Conservation (phyloP, 345 rosid genomes). For the Stellera chamaejasme region DNA sequence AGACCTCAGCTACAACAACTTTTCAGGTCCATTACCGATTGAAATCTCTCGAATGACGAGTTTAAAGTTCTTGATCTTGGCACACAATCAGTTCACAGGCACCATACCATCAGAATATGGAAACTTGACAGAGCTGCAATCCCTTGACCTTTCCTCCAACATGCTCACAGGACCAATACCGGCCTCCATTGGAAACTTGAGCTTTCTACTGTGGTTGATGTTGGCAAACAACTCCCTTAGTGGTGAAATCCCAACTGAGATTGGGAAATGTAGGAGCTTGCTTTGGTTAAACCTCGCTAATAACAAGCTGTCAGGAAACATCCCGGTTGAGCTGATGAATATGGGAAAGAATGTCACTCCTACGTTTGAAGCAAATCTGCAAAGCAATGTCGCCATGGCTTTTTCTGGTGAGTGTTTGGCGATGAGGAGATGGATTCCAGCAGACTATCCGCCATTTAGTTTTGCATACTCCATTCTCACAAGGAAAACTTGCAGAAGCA, state of each 20-base stretch:
- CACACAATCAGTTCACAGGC: slow-evolving; percentile 58
- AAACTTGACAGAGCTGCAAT: slow-evolving; percentile 45
- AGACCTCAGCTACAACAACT: slow-evolving; percentile 75
- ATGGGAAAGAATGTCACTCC: slow-evolving; percentile 50
- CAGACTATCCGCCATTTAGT: slow-evolving; percentile 80
- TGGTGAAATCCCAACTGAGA: slow-evolving; percentile 58
- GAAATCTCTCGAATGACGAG: slow-evolving; percentile 45
- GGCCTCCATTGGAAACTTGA: slow-evolving; percentile 52
- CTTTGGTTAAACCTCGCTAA: slow-evolving; percentile 86
- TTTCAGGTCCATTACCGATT: slow-evolving; percentile 57
- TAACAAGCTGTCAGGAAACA: slow-evolving; percentile 54
- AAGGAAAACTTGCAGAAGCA: slow-evolving; percentile 57
- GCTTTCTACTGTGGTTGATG: slow-evolving; percentile 81
- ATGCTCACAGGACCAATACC: slow-evolving; percentile 61
- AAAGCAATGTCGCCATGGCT: slow-evolving; percentile 20
- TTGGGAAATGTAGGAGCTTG: slow-evolving; percentile 76
- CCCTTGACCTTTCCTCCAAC: slow-evolving; percentile 86
- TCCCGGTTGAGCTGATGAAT: slow-evolving; percentile 50
- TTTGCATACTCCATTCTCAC: slow-evolving; percentile 62
- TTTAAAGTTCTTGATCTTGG: slow-evolving; percentile 56
- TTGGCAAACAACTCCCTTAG: slow-evolving; percentile 70
- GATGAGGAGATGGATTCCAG: slow-evolving; percentile 95
- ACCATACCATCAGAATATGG: slow-evolving; percentile 70
- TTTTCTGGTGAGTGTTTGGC: slow-evolving; percentile 73
- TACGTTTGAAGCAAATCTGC: slow-evolving; percentile 48